A percentile compares a stretch with the other conserved stretches of the same genome.
These are phyloP conservation scores for Tuber microsphaerosporum DNA, from an alignment of 495 filamentous ascomycete genomes.

Conservation along the genomic window DNA sequence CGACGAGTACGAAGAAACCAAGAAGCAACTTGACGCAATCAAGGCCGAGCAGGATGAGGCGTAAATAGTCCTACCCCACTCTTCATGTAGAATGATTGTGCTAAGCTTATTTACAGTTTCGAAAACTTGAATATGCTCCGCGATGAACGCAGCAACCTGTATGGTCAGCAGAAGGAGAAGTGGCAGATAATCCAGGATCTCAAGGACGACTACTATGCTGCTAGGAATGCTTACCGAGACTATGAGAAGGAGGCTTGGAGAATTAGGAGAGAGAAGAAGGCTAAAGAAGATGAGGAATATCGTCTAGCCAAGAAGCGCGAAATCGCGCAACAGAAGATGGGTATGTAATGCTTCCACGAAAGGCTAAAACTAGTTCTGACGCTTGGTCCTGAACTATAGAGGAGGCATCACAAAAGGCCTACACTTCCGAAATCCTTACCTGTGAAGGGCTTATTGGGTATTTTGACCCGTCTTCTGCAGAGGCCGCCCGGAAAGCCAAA, in stretches of 20 bases:
- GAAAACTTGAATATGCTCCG: constrained; percentile 77
- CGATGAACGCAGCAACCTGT: constrained; percentile 78
- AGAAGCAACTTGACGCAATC: constrained; percentile 77
- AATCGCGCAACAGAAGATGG: constrained; percentile 66
- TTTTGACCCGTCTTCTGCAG: constrained; percentile 73
- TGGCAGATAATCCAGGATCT: constrained; percentile 68
- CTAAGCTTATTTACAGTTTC: constrained; percentile 45
- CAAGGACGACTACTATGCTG: constrained; percentile 76
- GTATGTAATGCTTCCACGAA: constrained; percentile 16
- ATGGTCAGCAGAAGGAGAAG: constrained; percentile 75
- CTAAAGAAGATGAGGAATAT: constrained; percentile 68
- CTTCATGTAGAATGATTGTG: neutral
- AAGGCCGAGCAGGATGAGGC: constrained; percentile 73
- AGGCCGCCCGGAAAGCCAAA: constrained; percentile 59
- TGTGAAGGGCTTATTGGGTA: constrained; percentile 78
- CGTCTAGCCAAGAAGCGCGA: constrained; percentile 69
- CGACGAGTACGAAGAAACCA: constrained; percentile 72
- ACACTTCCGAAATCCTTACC: constrained; percentile 79
- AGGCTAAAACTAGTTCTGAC: neutral
- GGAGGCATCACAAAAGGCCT: constrained; percentile 83
- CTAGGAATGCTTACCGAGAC: constrained; percentile 65
- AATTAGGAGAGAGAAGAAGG: constrained; percentile 61
- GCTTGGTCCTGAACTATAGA: constrained; percentile 49
- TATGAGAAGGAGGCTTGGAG: constrained; percentile 70
- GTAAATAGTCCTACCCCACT: constrained; percentile 14